Evolutionary conservation across 139 green algal species (phyloP), one percentile per base, ranked within the genome.

Genomic region (Haematococcus sp.): DNA sequence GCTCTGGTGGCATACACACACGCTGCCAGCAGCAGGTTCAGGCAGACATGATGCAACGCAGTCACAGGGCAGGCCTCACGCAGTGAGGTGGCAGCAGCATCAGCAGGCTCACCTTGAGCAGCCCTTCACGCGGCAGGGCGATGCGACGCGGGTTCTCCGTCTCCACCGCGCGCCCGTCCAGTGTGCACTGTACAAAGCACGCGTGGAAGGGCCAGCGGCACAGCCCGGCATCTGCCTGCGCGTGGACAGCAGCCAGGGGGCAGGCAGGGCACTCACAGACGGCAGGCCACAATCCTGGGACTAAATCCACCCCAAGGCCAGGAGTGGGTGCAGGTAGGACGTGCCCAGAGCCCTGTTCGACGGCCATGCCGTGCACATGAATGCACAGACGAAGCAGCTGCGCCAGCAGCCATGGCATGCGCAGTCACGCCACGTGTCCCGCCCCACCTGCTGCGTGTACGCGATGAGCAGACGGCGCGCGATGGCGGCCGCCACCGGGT

Each of bases 391-490:
- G n/a, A n/a, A n/a, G 40, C 7, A 19, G 40, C 40, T 11, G 7
- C 7, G 40, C 40, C 7, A 49, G 40, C 40, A 49, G 40, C 7
- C 11, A 49, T 11, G 11, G 40, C 7, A 11, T 49, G 40, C 40
- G 7, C 7, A 11, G 40, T 7, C 40, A 7, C 40, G 11, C 40
- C 40, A 49, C 40, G 11, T 49, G 40, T n/a, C n/a, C 40, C 7
- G 40, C 11, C 40, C 7, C 40, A 49, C 40, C 75, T 83, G 81
- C 72, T 72, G 61, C 2, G 52, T 20, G 60, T 55, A 77, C 1
- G 5, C 31, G 11, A 77, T 13, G 3, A 77, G 33, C 44, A 77
- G 61, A 20, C 63, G 60, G 22, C 46, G 28, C 7, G 72, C 72
- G 20, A 77, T 44, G 13, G 20, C 30, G 4, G 40, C 40, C 13